phyloP scores from a whole-genome alignment of 2,329 filamentous ascomycete genomes.

The Pestalotiopsis sp. region DNA sequence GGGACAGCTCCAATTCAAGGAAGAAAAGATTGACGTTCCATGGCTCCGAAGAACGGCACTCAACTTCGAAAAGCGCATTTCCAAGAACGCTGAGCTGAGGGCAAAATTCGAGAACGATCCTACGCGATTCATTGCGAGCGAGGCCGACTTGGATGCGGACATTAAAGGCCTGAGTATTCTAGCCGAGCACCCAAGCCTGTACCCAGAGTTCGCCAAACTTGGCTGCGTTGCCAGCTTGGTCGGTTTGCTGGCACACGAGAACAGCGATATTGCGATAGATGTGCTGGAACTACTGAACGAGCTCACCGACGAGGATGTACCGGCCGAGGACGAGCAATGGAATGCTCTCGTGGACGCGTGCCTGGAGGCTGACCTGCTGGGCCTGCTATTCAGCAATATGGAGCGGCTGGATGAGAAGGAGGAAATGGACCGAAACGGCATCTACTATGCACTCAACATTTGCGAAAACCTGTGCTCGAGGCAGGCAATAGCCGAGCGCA shows the following conservation, averaged over 20 bases:
- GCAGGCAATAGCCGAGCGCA: constrained; percentile 59
- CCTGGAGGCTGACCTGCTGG: constrained; percentile 69
- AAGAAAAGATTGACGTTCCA: constrained; percentile 75
- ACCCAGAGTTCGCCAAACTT: constrained; percentile 29
- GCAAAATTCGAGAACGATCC: constrained; percentile 45
- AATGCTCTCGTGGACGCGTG: constrained; percentile 52
- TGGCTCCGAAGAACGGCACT: constrained; percentile 84
- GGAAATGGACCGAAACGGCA: constrained; percentile 73
- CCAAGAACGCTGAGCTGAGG: constrained; percentile 85
- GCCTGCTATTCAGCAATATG: constrained; percentile 76
- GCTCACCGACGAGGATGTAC: constrained; percentile 89
- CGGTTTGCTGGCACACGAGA: constrained; percentile 85
- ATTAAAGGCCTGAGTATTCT: constrained; percentile 86
- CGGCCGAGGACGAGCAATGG: constrained; percentile 43
- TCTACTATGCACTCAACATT: constrained; percentile 82
- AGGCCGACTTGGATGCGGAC: constrained; percentile 84
- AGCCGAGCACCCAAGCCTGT: constrained; percentile 74
- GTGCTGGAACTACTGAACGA: constrained; percentile 88
- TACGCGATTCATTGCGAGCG: constrained; percentile 38
- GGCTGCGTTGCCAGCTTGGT: constrained; percentile 61
- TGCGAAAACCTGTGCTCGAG: constrained; percentile 84
- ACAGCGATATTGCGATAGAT: constrained; percentile 93
- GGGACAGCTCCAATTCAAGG: constrained; percentile 33
- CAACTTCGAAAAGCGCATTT: constrained; percentile 87
- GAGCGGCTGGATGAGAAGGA: constrained; percentile 74